Base-by-base conservation (phyloP, 163 green algal genomes). In the Prototheca cutis region DNA sequence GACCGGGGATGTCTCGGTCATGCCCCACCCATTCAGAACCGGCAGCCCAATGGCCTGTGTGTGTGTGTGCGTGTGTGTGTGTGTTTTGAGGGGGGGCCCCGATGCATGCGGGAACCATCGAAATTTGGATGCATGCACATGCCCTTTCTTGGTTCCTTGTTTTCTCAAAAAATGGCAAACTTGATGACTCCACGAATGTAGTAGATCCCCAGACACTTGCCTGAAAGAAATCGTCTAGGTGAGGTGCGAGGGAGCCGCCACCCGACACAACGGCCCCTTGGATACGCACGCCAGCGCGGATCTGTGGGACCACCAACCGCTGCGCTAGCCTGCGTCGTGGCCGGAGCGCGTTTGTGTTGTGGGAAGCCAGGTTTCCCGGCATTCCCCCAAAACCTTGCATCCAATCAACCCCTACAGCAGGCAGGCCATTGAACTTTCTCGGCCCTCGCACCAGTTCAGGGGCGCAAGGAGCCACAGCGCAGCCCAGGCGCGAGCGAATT, bases 151-250 rank as follows among this genome's bases (percentile, higher is more conserved):
- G n/a, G n/a, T n/a, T n/a, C n/a, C n/a, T n/a, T n/a, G n/a, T n/a
- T n/a, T n/a, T n/a, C n/a, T n/a, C n/a, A n/a, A n/a, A n/a, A n/a
- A n/a, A n/a, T n/a, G n/a, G n/a, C n/a, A n/a, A n/a, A n/a, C n/a
- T n/a, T n/a, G n/a, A n/a, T n/a, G n/a, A n/a, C n/a, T n/a, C n/a
- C n/a, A n/a, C n/a, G n/a, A n/a, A n/a, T n/a, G n/a, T n/a, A n/a
- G n/a, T n/a, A n/a, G n/a, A n/a, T n/a, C n/a, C n/a, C n/a, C n/a
- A n/a, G n/a, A n/a, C n/a, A n/a, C n/a, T n/a, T n/a, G n/a, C 56
- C 68, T 95, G 87, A 61, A 85, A 96, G 48, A 95, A 96, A 53
- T 86, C 72, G 65, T 96, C 89, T 39, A 96, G 68, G 68, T 94
- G 80, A 0, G 78, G 17, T 2, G 84, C 61, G 51, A 96, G 74